A percentile compares a stretch with the other conserved stretches of the same genome.
Evolutionary conservation across 768 basidiomycete genomes (phyloP).

Genomic region (Hemileccinum impolitum): DNA sequence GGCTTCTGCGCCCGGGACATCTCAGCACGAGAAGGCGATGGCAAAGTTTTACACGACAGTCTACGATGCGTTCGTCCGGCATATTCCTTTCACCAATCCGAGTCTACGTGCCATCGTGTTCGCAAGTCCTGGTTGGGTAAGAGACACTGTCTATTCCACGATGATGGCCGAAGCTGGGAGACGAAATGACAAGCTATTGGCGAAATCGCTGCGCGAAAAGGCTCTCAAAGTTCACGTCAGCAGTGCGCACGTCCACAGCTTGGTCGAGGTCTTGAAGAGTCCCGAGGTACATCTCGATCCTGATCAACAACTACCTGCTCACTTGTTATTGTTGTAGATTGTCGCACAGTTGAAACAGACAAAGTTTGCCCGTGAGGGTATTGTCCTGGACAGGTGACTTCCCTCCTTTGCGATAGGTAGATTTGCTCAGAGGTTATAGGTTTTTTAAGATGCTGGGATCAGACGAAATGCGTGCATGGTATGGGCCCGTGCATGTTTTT

Average conservation of each 20-base stretch:
- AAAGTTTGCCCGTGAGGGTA: conserved; percentile 92
- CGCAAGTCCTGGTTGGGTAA: conserved; percentile 95
- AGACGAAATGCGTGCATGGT: conserved; percentile 98
- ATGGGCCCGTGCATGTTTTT: conserved; percentile 91
- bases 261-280: conserved; percentile 91
- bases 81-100: conserved; percentile 78
- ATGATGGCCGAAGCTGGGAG: conserved; percentile 77
- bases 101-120: conserved; percentile 88
- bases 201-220: conserved; percentile 74
- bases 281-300: conserved; percentile 66
- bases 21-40: conserved; percentile 92
- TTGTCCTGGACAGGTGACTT: conserved; percentile 79
- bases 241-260: conserved; percentile 92
- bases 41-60: conserved; percentile 78
- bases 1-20: conserved; percentile 72
- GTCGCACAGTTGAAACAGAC: conserved; percentile 82
- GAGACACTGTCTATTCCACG: conserved; percentile 83
- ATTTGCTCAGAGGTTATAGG: conserved; percentile 37
- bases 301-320: not conserved
- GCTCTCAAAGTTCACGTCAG: conserved; percentile 87
- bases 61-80: conserved; percentile 83
- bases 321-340: conserved; percentile 44
- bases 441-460: conserved; percentile 97
- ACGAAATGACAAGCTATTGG: conserved; percentile 79
- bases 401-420: not conserved